phyloP scores from a whole-genome alignment of 805 yeast genomes.

The Sugiyamaella floridensis region DNA sequence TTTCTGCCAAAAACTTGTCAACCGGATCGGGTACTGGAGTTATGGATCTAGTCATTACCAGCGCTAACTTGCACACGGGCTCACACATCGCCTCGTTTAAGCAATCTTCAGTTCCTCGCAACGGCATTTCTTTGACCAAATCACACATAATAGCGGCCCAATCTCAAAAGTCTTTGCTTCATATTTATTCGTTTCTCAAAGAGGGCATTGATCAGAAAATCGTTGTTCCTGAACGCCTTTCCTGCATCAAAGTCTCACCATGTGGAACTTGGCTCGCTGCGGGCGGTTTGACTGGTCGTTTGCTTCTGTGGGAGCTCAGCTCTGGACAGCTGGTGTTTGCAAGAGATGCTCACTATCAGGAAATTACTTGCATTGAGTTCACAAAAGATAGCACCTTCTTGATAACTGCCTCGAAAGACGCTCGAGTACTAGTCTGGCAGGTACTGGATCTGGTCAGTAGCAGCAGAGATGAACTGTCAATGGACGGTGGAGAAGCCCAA shows the following conservation, averaged over 20 bases:
- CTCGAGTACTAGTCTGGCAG: constrained; percentile 72
- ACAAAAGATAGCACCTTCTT: constrained; percentile 58
- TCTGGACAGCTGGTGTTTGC: constrained; percentile 70
- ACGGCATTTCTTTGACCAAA: constrained; percentile 45
- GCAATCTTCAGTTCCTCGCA: constrained; percentile 41
- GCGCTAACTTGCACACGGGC: constrained; percentile 35
- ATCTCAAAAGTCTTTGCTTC: constrained; percentile 63
- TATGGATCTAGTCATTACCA: constrained; percentile 10
- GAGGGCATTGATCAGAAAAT: constrained; percentile 66
- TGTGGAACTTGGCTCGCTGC: constrained; percentile 49
- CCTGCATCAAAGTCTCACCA: constrained; percentile 45
- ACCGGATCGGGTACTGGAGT: constrained; percentile 6
- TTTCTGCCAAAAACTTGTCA: constrained; percentile 3
- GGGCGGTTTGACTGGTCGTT: constrained; percentile 65
- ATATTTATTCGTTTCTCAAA: constrained; percentile 64
- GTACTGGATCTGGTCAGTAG: constrained; percentile 49
- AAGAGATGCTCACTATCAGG: constrained; percentile 80
- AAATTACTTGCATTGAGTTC: constrained; percentile 52
- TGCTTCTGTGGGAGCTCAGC: constrained; percentile 78
- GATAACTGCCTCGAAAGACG: constrained; percentile 73
- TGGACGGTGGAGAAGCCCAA: constrained; percentile 24
- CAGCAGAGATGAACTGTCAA: constrained; percentile 22
- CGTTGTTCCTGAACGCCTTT: constrained; percentile 75
- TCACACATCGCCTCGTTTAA: constrained; percentile 40
- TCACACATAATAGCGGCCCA: constrained; percentile 58